Evolutionary conservation across 768 basidiomycete genomes (phyloP).

Genomic region (Candolleomyces aberdarensis): DNA sequence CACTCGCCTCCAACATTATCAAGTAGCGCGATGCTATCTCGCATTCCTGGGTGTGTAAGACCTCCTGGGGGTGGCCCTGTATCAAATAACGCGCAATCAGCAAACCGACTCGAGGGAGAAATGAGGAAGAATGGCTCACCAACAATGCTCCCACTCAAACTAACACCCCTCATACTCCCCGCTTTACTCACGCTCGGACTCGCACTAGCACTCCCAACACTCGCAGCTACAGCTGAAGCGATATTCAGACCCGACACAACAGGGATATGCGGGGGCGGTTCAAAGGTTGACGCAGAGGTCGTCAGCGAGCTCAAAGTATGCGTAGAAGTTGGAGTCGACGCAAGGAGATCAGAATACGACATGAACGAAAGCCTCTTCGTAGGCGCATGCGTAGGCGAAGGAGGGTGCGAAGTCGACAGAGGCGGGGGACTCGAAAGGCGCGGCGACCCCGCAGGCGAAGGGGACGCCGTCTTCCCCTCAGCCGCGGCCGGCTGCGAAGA

Average conservation of each 20-base stretch:
- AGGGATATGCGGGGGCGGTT: constrained; percentile 75
- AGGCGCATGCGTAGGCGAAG: constrained; percentile 45
- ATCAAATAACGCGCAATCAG: no score
- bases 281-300: constrained; percentile 47
- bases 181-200: no score
- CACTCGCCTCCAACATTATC: constrained; percentile 82
- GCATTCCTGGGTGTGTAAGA: constrained; percentile 19
- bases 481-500: constrained; percentile 30
- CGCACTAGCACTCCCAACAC: not conserved
- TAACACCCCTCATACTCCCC: not conserved
- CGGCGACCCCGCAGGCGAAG: constrained; percentile 4
- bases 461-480: not conserved
- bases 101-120: not conserved
- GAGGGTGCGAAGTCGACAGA: constrained; percentile 14
- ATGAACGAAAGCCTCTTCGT: constrained; percentile 84
- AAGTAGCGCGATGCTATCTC: constrained; percentile 42
- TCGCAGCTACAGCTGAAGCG: constrained; percentile 8
- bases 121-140: not conserved
- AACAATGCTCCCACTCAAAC: not conserved
- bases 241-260: constrained; percentile 46
- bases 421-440: not conserved
- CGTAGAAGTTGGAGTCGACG: constrained; percentile 70
- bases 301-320: constrained; percentile 74
- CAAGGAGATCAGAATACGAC: constrained; percentile 82
- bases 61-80: constrained; percentile 20